These are phyloP conservation scores for Irpex sp. DNA, from an alignment of 1,284 basidiomycete species.

Conservation along the genomic window DNA sequence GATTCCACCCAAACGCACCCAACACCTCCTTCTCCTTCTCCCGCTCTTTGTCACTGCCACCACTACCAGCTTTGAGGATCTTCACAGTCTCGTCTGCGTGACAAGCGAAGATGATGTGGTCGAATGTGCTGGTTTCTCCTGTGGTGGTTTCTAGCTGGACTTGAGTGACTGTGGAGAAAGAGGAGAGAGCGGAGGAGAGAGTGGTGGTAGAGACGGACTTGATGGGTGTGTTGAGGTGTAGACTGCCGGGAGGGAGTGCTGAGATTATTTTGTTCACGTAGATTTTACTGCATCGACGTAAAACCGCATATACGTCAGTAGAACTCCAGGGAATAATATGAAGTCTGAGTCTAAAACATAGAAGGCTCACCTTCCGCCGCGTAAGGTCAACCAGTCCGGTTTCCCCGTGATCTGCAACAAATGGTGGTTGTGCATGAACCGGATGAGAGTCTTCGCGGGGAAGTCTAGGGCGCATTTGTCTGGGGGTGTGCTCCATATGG, in stretches of 20 bases:
- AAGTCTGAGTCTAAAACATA: no score
- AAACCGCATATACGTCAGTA: no score
- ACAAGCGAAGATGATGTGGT: constrained; percentile 75
- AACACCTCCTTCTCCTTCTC: constrained; percentile 55
- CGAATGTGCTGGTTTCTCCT: constrained; percentile 45
- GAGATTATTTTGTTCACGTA: constrained; percentile 66
- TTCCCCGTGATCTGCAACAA: constrained; percentile 71
- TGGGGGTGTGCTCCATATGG: constrained; percentile 79
- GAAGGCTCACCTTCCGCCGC: constrained; percentile 74
- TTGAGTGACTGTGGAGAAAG: constrained; percentile 5
- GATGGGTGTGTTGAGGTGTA: constrained; percentile 61
- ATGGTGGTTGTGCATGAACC: constrained; percentile 80
- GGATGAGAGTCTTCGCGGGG: constrained; percentile 67
- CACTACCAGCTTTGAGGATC: constrained; percentile 52
- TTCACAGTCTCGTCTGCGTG: constrained; percentile 66
- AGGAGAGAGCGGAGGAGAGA: constrained; percentile 6
- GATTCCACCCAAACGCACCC: constrained; percentile 59
- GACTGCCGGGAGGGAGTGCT: constrained; percentile 42
- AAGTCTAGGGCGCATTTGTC: constrained; percentile 69
- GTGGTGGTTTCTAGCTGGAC: constrained; percentile 40
- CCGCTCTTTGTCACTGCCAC: constrained; percentile 26
- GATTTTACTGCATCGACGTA: constrained; percentile 36
- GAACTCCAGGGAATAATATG: no score
- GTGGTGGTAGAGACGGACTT: constrained; percentile 25
- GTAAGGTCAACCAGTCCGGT: constrained; percentile 73